Evolutionary conservation across 2,329 filamentous ascomycete genomes (phyloP), one percentile per base, ranked within the genome.

Genomic region (Xylariales sp.): DNA sequence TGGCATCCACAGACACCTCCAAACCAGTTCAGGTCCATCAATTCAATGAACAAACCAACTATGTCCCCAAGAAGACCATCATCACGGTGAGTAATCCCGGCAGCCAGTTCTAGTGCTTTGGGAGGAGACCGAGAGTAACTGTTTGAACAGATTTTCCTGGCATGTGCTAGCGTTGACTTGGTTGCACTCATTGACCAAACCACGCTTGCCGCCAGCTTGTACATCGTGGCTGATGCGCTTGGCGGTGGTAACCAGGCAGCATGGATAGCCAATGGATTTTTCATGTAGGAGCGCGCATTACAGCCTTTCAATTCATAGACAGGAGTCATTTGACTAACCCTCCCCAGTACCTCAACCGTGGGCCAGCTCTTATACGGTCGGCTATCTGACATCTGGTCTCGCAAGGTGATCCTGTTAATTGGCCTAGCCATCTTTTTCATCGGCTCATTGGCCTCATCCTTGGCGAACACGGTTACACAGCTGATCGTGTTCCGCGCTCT

Each of bases 141-240:
- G n/a, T 55, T 34, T 46, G 41, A 48, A 16, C 6, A 87, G 85
- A 87, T 88, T 69, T 88, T 88, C 69, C 77, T 88, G 14, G 85
- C 86, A 16, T 87, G 85, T 68, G 82, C 86, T 52, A 86, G 80
- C 28, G 84, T 87, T 64, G 86, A 88, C 59, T 75, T 88, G 46
- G 72, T 87, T 39, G 85, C 86, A 0, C 78, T 88, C 57, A 86
- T 88, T 79, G 86, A 88, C 73, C 86, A 88, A 75, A 88, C 86
- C 0, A 87, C 85, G 1, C 77, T 88, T 39, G 86, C 86, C 0
- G 81, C 84, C 14, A 86, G 84, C 78, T 77, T 88, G 69, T 84
- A 84, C 54, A 86, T 87, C 57, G 82, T 88, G 30, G 83, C 83
- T n/a, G 82, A 82, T 67, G 80, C 83, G 0, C 75, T 88, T 5